Conservation (phyloP, 2,329 filamentous ascomycete genomes). For the Aspergillus piperis region DNA sequence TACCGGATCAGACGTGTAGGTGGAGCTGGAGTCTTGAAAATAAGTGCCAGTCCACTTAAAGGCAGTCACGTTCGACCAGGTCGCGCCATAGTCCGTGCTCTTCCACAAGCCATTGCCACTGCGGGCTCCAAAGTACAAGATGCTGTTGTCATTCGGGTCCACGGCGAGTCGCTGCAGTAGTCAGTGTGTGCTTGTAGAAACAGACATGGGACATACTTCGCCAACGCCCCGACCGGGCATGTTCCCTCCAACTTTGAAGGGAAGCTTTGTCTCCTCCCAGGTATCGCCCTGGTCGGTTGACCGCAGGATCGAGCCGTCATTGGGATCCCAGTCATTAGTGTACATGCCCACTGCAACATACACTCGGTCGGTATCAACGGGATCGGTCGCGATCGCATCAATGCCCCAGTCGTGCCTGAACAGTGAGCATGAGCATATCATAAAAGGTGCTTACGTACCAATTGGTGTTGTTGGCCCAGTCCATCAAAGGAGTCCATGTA, state of each 20-base stretch:
- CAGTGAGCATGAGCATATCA: neutral
- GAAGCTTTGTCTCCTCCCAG: conserved; percentile 52
- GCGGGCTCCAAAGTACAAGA: conserved; percentile 61
- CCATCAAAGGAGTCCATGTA: conserved; percentile 58
- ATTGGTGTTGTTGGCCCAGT: conserved; percentile 48
- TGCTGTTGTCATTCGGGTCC: conserved; percentile 58
- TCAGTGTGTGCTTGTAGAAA: neutral
- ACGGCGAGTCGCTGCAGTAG: conserved; percentile 52
- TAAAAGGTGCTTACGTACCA: conserved; percentile 39
- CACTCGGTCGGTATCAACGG: conserved; percentile 54
- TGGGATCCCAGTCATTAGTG: conserved; percentile 62
- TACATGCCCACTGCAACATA: conserved; percentile 61
- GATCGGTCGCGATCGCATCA: conserved; percentile 56
- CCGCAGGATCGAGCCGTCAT: conserved; percentile 56
- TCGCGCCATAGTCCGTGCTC: conserved; percentile 57
- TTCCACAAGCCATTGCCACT: conserved; percentile 63
- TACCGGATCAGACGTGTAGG: conserved; percentile 49
- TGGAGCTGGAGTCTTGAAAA: conserved; percentile 49
- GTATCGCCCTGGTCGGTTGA: conserved; percentile 58
- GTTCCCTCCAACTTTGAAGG: conserved; percentile 64
- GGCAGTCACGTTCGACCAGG: conserved; percentile 55
- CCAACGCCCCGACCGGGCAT: conserved; percentile 64
- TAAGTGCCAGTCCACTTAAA: conserved; percentile 53
- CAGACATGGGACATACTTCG: conserved; percentile 36
- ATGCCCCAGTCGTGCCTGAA: conserved; percentile 51